A percentile compares a stretch with the other conserved stretches of the same genome.
Conservation (phyloP, 169 alveolate genomes). For the Fabrea salina region DNA sequence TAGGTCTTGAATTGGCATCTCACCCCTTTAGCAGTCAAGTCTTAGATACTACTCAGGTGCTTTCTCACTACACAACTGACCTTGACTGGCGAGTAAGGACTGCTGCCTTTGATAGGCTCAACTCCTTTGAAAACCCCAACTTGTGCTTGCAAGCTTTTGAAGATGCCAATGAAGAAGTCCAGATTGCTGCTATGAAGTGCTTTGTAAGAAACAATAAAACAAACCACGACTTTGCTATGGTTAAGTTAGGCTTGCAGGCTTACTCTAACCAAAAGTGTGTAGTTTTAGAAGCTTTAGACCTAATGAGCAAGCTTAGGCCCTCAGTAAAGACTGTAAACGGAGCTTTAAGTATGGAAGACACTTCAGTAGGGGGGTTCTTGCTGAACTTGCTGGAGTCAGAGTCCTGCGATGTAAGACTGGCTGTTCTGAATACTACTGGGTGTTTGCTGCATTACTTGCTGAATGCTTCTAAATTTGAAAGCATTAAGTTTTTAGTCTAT, state of each 20-base stretch:
- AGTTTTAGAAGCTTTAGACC: neutral
- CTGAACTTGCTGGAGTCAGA: neutral
- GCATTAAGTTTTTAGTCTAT: neutral
- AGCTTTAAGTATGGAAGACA: neutral
- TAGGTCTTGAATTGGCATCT: no score
- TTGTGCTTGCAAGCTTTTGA: neutral
- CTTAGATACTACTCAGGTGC: no score
- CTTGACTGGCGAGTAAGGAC: neutral
- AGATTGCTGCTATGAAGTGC: neutral
- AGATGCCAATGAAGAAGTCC: neutral
- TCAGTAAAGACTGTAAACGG: neutral
- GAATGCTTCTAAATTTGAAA: neutral
- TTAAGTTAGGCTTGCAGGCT: neutral
- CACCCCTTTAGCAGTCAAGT: no score
- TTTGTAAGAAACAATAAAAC: neutral
- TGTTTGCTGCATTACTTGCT: neutral
- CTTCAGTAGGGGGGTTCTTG: neutral
- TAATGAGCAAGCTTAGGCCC: neutral
- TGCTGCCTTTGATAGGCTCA: neutral
- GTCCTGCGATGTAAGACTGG: slow-evolving; percentile 9
- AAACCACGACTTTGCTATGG: neutral
- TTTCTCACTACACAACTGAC: neutral
- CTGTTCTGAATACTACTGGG: neutral
- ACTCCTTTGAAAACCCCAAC: neutral
- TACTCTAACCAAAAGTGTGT: neutral